A percentile compares a stretch with the other conserved stretches of the same genome.
Evolutionary conservation across 1,284 basidiomycete genomes (phyloP).

Genomic region (Wolfiporia cocos): DNA sequence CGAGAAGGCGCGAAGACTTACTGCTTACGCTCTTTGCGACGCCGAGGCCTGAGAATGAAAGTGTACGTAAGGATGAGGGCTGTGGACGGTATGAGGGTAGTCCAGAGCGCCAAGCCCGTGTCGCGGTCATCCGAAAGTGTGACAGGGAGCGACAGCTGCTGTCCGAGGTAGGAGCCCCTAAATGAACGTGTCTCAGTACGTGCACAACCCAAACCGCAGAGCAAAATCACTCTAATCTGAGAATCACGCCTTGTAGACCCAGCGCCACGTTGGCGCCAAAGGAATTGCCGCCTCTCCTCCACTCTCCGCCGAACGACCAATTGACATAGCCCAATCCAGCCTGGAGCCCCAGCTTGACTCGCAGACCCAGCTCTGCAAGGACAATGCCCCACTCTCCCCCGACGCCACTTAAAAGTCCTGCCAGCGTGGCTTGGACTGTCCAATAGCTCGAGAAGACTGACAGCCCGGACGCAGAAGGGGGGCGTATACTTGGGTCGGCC

Average conservation of each 20-base stretch:
- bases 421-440: slow-evolving; percentile 23
- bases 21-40: slow-evolving; percentile 24
- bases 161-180: slow-evolving; percentile 29
- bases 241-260: slow-evolving; percentile 24
- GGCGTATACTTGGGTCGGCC: slow-evolving; percentile 9
- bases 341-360: slow-evolving; percentile 19
- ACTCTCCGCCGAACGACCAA: slow-evolving; percentile 23
- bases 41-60: slow-evolving; percentile 27
- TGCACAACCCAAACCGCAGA: too few relatives aligned
- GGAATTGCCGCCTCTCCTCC: slow-evolving; percentile 21
- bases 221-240: slow-evolving; percentile 29
- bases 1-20: slow-evolving; percentile 14
- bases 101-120: slow-evolving; percentile 23
- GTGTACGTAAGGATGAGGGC: slow-evolving; percentile 28
- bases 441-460: slow-evolving; percentile 22
- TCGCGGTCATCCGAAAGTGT: slow-evolving; percentile 27
- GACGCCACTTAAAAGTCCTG: slow-evolving; percentile 21
- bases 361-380: slow-evolving; percentile 24
- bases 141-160: slow-evolving; percentile 29
- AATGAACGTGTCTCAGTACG: too few relatives aligned
- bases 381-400: slow-evolving; percentile 26
- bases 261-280: slow-evolving; percentile 26
- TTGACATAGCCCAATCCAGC: slow-evolving; percentile 20
- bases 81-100: slow-evolving; percentile 27
- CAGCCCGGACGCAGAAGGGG: slow-evolving; percentile 25